A percentile compares a stretch with the other conserved stretches of the same genome.
phyloP scores from a whole-genome alignment of 2,329 filamentous ascomycete genomes.

The Capronia americana region DNA sequence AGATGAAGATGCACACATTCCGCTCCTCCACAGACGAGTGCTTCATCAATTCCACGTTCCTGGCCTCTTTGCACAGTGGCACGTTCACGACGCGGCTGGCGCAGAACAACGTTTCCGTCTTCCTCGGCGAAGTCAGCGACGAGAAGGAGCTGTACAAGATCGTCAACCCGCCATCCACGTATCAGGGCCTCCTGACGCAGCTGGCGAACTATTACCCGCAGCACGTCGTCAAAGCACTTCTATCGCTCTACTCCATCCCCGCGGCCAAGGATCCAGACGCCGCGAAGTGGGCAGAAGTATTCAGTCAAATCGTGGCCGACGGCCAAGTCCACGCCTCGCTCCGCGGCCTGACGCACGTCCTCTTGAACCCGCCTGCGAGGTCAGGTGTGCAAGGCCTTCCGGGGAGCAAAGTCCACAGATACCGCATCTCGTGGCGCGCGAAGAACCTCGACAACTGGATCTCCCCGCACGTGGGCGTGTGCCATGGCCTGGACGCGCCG shows the following conservation, averaged over 20 bases:
- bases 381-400: constrained; percentile 25
- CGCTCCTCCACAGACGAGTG: constrained; percentile 53
- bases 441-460: constrained; percentile 36
- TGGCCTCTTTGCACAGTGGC: constrained; percentile 48
- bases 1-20: constrained; percentile 55
- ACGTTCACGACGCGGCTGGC: constrained; percentile 50
- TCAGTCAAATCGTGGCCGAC: constrained; percentile 52
- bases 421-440: constrained; percentile 40
- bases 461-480: constrained; percentile 35
- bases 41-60: constrained; percentile 50
- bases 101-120: constrained; percentile 44
- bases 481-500: constrained; percentile 37
- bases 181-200: constrained; percentile 48
- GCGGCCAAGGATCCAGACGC: constrained; percentile 39
- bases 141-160: constrained; percentile 54
- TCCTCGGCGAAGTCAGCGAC: constrained; percentile 55
- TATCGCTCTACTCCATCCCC: constrained; percentile 46
- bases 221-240: constrained; percentile 46
- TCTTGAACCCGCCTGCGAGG: constrained; percentile 28
- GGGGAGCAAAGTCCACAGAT: constrained; percentile 32
- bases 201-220: constrained; percentile 54
- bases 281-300: constrained; percentile 45
- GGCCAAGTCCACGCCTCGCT: constrained; percentile 50
- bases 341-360: constrained; percentile 44
- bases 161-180: constrained; percentile 48